Percentiles rank a stretch among this genome's conserved stretches.
Evolutionary conservation across 1,284 basidiomycete species (phyloP).

Genomic region (Athelia psychrophila): DNA sequence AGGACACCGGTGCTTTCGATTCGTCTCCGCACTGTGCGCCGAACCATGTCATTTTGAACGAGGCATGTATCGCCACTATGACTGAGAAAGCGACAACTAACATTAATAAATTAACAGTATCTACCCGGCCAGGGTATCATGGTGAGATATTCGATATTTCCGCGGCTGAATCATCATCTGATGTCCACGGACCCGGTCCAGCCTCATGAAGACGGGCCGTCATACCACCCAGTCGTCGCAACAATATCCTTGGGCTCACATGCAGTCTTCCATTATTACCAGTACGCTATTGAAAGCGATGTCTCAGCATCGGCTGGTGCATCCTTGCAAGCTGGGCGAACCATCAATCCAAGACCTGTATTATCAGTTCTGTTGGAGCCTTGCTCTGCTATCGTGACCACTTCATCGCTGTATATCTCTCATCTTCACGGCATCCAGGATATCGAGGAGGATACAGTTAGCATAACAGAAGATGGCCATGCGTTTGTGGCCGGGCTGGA

Average conservation of each 20-base stretch:
- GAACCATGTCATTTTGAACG: slow-evolving; percentile 88
- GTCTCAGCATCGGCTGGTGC: slow-evolving; percentile 4
- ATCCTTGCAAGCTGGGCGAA: slow-evolving; percentile 23
- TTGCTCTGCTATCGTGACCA: slow-evolving; percentile 80
- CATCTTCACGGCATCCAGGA: slow-evolving; percentile 77
- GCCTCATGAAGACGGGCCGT: slow-evolving; percentile 93
- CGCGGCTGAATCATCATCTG: slow-evolving; percentile 2
- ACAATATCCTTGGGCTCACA: slow-evolving; percentile 88
- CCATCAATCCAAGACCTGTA: slow-evolving; percentile 63
- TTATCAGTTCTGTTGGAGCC: slow-evolving; percentile 79
- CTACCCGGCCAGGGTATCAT: slow-evolving; percentile 89
- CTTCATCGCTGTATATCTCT: slow-evolving; percentile 59
- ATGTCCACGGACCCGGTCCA: slow-evolving; percentile 25
- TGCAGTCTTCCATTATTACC: slow-evolving; percentile 83
- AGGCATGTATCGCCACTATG: slow-evolving; percentile 39
- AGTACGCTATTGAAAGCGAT: slow-evolving; percentile 42
- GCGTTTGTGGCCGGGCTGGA: slow-evolving; percentile 22
- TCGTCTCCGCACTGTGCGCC: slow-evolving; percentile 62
- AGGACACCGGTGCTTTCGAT: slow-evolving; percentile 56
- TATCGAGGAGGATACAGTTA: slow-evolving; percentile 45
- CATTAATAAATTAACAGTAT: slow-evolving; percentile 55
- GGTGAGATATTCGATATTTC: slow-evolving; percentile 40
- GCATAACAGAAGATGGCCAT: slow-evolving; percentile 12
- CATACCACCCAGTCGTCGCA: slow-evolving; percentile 86
- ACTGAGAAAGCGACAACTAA: slow-evolving; percentile 4